Percentiles rank a stretch among this genome's conserved stretches.
phyloP scores from a whole-genome alignment of 306 rosid genomes.

The Castanospermum australe region DNA sequence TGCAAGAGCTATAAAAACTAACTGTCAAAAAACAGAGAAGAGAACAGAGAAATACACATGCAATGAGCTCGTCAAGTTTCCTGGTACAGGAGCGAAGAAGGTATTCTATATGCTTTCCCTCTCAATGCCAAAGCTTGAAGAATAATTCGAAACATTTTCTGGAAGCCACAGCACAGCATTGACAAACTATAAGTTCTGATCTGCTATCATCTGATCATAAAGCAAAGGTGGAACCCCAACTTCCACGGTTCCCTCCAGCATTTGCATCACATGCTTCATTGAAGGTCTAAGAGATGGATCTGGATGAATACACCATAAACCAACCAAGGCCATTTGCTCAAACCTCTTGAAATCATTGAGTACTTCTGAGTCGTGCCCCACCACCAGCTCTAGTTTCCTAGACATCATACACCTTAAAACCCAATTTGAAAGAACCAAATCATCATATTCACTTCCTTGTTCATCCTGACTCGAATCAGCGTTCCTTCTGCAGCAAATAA shows the following conservation, averaged over 20 bases:
- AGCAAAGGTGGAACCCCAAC: slow-evolving; percentile 44
- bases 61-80: neutral
- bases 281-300: slow-evolving; percentile 35
- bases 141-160: neutral
- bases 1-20: neutral
- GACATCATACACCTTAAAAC: slow-evolving; percentile 21
- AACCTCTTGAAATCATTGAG: slow-evolving; percentile 37
- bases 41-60: neutral
- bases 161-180: neutral
- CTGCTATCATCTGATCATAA: slow-evolving; percentile 11
- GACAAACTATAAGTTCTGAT: slow-evolving; percentile 8
- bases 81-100: neutral
- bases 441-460: slow-evolving; percentile 24
- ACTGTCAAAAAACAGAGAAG: neutral
- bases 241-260: slow-evolving; percentile 36
- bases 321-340: slow-evolving; percentile 42
- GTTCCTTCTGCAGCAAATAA: slow-evolving; percentile 35
- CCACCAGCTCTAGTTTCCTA: slow-evolving; percentile 24
- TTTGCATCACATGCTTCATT: slow-evolving; percentile 41
- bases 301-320: slow-evolving; percentile 42
- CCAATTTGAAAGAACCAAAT: slow-evolving; percentile 22
- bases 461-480: neutral
- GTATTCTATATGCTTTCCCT: neutral
- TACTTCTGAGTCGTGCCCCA: slow-evolving; percentile 30
- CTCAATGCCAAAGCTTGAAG: neutral